These are phyloP conservation scores for Xylaria sp. DNA, from an alignment of 2,329 filamentous ascomycete species.

Conservation along the genomic window DNA sequence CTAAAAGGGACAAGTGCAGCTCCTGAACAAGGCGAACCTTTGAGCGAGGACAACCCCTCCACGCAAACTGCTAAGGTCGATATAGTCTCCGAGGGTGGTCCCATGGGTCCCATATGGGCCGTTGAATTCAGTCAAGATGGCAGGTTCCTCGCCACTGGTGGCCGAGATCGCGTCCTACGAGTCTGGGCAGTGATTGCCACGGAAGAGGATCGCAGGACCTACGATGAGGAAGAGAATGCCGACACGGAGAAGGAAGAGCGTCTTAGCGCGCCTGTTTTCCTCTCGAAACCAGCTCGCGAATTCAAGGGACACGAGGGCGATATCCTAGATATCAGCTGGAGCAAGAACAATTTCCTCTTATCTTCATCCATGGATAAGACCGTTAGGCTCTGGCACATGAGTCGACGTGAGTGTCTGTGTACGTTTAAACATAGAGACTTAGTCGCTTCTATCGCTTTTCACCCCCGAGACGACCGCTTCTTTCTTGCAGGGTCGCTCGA, in stretches of 20 bases:
- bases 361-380: slow-evolving; percentile 99
- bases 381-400: slow-evolving; percentile 92
- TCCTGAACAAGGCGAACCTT: slow-evolving; percentile 41
- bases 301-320: slow-evolving; percentile 87
- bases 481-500: slow-evolving; percentile 95
- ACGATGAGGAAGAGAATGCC: slow-evolving; percentile 74
- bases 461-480: slow-evolving; percentile 94
- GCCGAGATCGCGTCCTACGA: slow-evolving; percentile 85
- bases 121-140: slow-evolving; percentile 94
- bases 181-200: slow-evolving; percentile 91
- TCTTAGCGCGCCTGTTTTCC: slow-evolving; percentile 91
- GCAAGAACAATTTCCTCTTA: slow-evolving; percentile 97
- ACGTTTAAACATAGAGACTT: slow-evolving; percentile 96
- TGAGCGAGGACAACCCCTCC: slow-evolving; percentile 45
- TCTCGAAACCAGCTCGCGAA: slow-evolving; percentile 78
- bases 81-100: slow-evolving; percentile 63
- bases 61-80: slow-evolving; percentile 51
- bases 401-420: slow-evolving; percentile 84
- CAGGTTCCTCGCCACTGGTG: slow-evolving; percentile 89
- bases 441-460: slow-evolving; percentile 93
- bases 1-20: slow-evolving; percentile 69
- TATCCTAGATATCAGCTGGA: slow-evolving; percentile 94
- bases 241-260: slow-evolving; percentile 65
- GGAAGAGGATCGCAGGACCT: slow-evolving; percentile 77
- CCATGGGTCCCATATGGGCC: slow-evolving; percentile 90